Evolutionary conservation across 140 eudicot genomes (phyloP), one percentile per base, ranked within the genome.

Genomic region (Artemisia princeps): DNA sequence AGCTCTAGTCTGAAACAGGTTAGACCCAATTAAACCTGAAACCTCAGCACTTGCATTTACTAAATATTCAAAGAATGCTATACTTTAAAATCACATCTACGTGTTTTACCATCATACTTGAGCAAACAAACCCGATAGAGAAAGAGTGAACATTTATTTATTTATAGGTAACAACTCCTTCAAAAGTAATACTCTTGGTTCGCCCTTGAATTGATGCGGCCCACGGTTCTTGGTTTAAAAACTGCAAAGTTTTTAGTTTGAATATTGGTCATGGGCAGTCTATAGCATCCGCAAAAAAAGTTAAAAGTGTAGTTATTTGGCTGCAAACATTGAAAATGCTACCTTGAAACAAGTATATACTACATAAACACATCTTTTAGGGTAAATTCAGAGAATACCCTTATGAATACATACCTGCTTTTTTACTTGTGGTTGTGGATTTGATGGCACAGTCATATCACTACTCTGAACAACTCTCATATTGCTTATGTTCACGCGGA

Each of bases 401-500:
- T 3, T 10, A 4, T 24, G 23, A 4, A 60, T 11, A 30, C 71
- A 24, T 78, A 85, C 97, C 96, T 77, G 81, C 70, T 60, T 85
- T 80, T 63, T 83, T 10, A 71, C 20, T 68, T 46, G 79, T 15
- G 81, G 72, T 76, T 22, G 75, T 37, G 87, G 74, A 77, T 55
- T 60, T 16, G 19, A 46, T 68, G 83, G 56, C 24, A 73, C 40
- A 65, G 60, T 68, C 33, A 33, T 67, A 60, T 76, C 82, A 67
- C 61, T 60, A 28, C 45, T 62, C 50, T 69, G 77, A 66, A 67
- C 60, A 61, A 84, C 61, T 69, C 64, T 80, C 70, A 79, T 74
- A 62, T 69, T 63, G 67, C 77, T 85, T 57, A 55, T 26, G 28
- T 76, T 71, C 59, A 78, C 95, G 6, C 95, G 95, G 51, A 85